phyloP scores from a whole-genome alignment of 139 green algal species.

The Coelastrella sp. region DNA sequence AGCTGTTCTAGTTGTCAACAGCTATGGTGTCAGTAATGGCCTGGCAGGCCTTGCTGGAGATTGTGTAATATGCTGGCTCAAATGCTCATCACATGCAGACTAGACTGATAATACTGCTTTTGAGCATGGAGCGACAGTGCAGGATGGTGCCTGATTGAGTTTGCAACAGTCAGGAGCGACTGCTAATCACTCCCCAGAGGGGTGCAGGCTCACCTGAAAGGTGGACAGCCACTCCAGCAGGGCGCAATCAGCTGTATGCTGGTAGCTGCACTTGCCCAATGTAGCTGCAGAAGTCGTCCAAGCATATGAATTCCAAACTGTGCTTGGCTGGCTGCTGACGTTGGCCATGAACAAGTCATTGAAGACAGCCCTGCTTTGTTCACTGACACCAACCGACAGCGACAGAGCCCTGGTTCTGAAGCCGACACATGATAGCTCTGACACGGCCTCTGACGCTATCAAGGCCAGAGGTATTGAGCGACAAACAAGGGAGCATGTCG shows the following conservation, averaged over 20 bases:
- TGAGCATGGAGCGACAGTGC: too few relatives aligned
- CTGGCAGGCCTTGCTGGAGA: too few relatives aligned
- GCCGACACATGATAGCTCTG: slow-evolving; percentile 4
- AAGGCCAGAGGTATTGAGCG: slow-evolving; percentile 1
- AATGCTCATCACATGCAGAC: too few relatives aligned
- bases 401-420: background rate
- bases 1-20: too few relatives aligned
- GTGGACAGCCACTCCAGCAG: slow-evolving; percentile 31
- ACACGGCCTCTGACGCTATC: background rate
- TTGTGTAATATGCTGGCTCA: too few relatives aligned
- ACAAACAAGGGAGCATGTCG: background rate
- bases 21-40: too few relatives aligned
- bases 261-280: slow-evolving; percentile 23
- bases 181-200: background rate
- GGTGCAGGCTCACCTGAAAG: background rate
- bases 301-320: background rate
- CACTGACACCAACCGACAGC: background rate
- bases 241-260: background rate
- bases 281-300: background rate
- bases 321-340: background rate
- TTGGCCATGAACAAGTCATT: background rate
- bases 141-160: background rate
- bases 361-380: slow-evolving; percentile 5
- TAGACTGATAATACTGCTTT: too few relatives aligned
- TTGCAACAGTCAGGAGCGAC: background rate